Evolutionary conservation across 2,329 filamentous ascomycete species (phyloP).

Genomic region (Colletotrichum abscissum): DNA sequence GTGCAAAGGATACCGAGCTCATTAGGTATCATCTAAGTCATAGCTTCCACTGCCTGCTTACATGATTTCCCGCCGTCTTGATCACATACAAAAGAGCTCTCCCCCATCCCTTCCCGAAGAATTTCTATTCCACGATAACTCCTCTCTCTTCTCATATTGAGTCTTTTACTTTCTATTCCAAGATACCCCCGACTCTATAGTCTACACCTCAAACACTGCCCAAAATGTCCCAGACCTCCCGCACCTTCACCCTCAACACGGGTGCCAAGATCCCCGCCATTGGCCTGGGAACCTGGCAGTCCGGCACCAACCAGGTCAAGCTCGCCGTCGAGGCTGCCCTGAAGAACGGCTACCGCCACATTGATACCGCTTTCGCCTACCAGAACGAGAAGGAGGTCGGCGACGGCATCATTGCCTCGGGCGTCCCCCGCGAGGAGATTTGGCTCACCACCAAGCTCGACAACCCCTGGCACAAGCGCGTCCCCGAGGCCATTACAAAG

Average conservation of each 20-base stretch:
- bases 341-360: constrained; percentile 77
- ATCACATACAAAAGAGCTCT: constrained; percentile 29
- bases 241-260: constrained; percentile 77
- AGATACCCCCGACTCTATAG: neutral
- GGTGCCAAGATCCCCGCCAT: constrained; percentile 83
- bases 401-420: constrained; percentile 71
- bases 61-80: neutral
- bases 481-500: constrained; percentile 68
- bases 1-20: constrained; percentile 17
- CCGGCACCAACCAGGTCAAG: constrained; percentile 74
- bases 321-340: constrained; percentile 78
- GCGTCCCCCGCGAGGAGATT: constrained; percentile 73
- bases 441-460: constrained; percentile 86
- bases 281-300: constrained; percentile 85
- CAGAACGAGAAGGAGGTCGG: constrained; percentile 80
- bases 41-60: neutral
- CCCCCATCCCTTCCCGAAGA: neutral
- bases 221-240: constrained; percentile 40
- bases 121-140: neutral
- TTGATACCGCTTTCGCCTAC: constrained; percentile 82
- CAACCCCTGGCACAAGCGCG: constrained; percentile 81
- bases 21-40: neutral
- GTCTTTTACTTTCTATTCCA: neutral
- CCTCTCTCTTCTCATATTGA: neutral
- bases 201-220: neutral